Evolutionary conservation across 2,329 filamentous ascomycete genomes (phyloP).

Genomic region (Aphanocladium album): DNA sequence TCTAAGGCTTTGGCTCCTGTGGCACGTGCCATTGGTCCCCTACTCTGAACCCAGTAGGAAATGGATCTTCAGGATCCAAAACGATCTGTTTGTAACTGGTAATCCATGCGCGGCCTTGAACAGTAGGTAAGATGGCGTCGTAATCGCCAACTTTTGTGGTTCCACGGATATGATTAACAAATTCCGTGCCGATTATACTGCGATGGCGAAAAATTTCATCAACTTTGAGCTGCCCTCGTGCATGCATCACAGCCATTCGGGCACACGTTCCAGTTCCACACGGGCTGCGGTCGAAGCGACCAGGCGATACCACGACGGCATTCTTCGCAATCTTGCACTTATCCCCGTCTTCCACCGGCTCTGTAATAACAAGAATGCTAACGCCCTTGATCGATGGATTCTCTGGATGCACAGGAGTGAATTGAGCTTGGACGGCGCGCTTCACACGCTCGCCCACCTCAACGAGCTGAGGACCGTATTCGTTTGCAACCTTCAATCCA

Average conservation of each 20-base stretch:
- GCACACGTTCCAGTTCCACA: constrained; percentile 42
- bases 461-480: constrained; percentile 31
- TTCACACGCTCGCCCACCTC: constrained; percentile 40
- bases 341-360: constrained; percentile 23
- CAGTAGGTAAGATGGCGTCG: constrained; percentile 34
- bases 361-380: constrained; percentile 33
- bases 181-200: constrained; percentile 40
- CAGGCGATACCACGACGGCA: constrained; percentile 39
- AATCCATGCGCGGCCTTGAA: constrained; percentile 42
- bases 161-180: constrained; percentile 32
- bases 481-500: constrained; percentile 29
- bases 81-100: constrained; percentile 38
- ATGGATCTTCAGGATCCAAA: constrained; percentile 40
- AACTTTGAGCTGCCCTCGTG: constrained; percentile 31
- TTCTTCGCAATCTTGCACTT: constrained; percentile 29
- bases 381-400: constrained; percentile 37
- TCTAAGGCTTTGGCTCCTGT: neutral
- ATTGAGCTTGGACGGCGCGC: constrained; percentile 28
- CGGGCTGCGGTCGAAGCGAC: constrained; percentile 41
- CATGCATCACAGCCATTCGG: constrained; percentile 38
- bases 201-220: constrained; percentile 33
- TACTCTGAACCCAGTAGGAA: constrained; percentile 24
- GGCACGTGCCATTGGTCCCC: constrained; percentile 11
- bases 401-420: constrained; percentile 37
- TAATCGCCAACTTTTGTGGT: constrained; percentile 34